These are phyloP conservation scores for Calonectria crousiana DNA, from an alignment of 2,329 filamentous ascomycete species.

Conservation along the genomic window DNA sequence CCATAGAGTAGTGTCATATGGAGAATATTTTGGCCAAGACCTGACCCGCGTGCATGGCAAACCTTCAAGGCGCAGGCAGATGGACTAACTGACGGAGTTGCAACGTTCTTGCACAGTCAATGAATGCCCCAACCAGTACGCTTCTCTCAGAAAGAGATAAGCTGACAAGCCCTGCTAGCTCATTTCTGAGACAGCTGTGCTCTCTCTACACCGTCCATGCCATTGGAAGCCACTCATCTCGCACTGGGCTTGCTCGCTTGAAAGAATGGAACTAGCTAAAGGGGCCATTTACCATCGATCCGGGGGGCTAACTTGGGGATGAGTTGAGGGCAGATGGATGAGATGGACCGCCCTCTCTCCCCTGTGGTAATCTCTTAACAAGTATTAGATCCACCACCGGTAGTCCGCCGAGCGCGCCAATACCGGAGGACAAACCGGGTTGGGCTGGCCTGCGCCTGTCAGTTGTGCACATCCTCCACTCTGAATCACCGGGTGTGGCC, in stretches of 20 bases:
- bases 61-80: background rate
- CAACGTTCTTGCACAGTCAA: background rate
- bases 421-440: constrained; percentile 1
- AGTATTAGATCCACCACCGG: constrained; percentile 17
- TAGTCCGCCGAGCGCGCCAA: constrained; percentile 11
- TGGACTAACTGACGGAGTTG: constrained; percentile 16
- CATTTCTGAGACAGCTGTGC: constrained; percentile 26
- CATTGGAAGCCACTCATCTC: constrained; percentile 14
- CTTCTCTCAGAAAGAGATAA: constrained; percentile 13
- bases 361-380: constrained; percentile 27
- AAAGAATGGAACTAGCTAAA: background rate
- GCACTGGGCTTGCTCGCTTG: background rate
- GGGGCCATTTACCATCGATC: background rate
- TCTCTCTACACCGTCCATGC: background rate
- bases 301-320: background rate
- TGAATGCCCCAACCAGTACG: background rate
- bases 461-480: constrained; percentile 23
- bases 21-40: constrained; percentile 9
- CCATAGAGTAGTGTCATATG: background rate
- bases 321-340: background rate
- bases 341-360: constrained; percentile 15
- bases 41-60: constrained; percentile 13
- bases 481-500: constrained; percentile 1
- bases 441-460: constrained; percentile 17
- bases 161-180: constrained; percentile 19